Evolutionary conservation across 192 early-diverging fungal species (phyloP).

Genomic region (Diversispora eburnea): DNA sequence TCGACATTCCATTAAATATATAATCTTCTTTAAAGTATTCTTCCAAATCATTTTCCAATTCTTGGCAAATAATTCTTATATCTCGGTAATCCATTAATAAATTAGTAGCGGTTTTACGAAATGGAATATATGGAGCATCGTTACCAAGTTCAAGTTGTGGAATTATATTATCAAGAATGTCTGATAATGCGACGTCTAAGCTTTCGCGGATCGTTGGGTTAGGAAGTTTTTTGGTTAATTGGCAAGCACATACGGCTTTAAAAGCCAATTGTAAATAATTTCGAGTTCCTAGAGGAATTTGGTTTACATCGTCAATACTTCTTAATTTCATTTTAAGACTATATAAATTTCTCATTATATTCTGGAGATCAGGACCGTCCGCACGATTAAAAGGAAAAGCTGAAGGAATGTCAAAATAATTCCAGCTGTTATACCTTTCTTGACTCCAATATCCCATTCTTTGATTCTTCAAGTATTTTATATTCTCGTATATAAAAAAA

Average conservation of each 20-base stretch:
- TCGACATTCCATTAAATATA: background rate
- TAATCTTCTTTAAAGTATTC: background rate
- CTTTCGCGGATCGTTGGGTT: conserved; percentile 17
- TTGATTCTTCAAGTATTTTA: background rate
- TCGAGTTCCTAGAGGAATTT: background rate
- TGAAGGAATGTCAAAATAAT: background rate
- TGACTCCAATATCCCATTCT: conserved; percentile 17
- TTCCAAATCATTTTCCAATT: background rate
- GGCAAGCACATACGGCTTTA: background rate
- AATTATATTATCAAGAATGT: conserved; percentile 16
- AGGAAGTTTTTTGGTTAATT: background rate
- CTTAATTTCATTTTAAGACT: conserved; percentile 17
- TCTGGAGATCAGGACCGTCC: background rate
- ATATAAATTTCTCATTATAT: conserved; percentile 3
- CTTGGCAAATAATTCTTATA: background rate
- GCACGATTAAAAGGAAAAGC: conserved; percentile 22
- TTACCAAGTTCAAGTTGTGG: conserved; percentile 17
- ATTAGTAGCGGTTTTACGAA: background rate
- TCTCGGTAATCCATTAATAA: conserved; percentile 12
- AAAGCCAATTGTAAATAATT: background rate
- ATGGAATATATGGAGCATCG: background rate
- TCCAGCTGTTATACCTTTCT: conserved; percentile 13
- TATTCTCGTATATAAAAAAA: background rate
- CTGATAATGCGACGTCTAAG: conserved; percentile 6
- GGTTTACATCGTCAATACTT: background rate